Evolutionary conservation across 2,329 filamentous ascomycete genomes (phyloP), one percentile per base, ranked within the genome.

Genomic region (Epichloe aotearoae): DNA sequence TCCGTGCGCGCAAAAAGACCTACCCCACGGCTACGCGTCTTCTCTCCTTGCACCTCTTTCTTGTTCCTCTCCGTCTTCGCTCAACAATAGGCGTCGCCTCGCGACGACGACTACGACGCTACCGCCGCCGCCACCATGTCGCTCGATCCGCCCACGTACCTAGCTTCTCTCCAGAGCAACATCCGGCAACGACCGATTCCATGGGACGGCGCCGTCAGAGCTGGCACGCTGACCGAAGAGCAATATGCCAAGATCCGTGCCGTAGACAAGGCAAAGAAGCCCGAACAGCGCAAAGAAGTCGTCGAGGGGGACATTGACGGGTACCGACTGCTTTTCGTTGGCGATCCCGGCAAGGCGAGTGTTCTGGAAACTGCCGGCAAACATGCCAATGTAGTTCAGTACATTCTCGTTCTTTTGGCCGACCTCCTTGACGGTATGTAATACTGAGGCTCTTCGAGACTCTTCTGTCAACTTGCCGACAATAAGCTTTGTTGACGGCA

Each of bases 161-260:
- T 82, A 52, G 72, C 73, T 65, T 91, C 88, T 59, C 79, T 96
- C 59, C 90, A 95, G 74, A 94, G 88, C 80, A 97, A 97, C 76
- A 95, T 97, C 67, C 88, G 93, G 65, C 86, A 88, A 64, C 82
- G 93, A 59, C 90, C 90, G 57, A 95, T 98, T 70, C 90, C 91
- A 52, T 98, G 93, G 93, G 91, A 97, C 70, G 91, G 91, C 62
- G 90, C 91, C 62, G 88, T 95, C 58, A 82, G 93, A 68, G 88
- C 88, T 60, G 88, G 90, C 68, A 93, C 88, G 63, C 86, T 98
- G 70, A 95, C 87, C 52, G 91, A 97, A 59, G 84, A 86, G 59
- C 91, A 98, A 69, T 80, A 96, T 60, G 87, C 86, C 73, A 91
- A 90, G 77, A 95, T 98, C 72, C 90, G 90, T 69, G 88, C 90